Evolutionary conservation across 1,139 yeast genomes (phyloP), one percentile per base, ranked within the genome.

Genomic region (Saccharomyces hybrid): DNA sequence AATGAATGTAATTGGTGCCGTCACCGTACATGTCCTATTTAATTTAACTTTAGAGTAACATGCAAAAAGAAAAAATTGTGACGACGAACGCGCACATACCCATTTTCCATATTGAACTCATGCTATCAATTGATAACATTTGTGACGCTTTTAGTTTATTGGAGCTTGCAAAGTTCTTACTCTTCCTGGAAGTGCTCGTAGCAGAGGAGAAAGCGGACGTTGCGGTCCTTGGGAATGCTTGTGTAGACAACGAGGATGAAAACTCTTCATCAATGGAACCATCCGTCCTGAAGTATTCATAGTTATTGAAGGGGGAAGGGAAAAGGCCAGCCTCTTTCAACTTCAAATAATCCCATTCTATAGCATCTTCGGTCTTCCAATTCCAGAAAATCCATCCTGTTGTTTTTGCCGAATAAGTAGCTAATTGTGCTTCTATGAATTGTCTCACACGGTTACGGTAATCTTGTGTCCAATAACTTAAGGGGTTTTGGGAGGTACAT

Each of bases 361-460:
- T 73, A 5, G 82, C 74, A 52, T 70, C 71, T 64, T 83, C 88
- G 2, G 87, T 82, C 68, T 83, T 83, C 76, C 79, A 83, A 65
- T 83, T 80, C 88, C 88, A 83, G 63, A 83, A 83, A 32, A 81
- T 80, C 86, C 86, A 83, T 2, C 88, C 88, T 4, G 72, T 72
- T 41, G 75, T 69, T 52, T 70, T 59, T 28, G 58, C 53, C n/a
- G 69, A 66, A 63, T 78, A 80, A 23, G 79, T 74, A 55, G 78
- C 78, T 62, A 81, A 66, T 65, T 78, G 79, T 60, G 80, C 76
- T 70, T 81, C 76, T 68, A 78, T 68, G 68, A 75, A 74, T 70
- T 72, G 70, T 67, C 81, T 71, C 59, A 79, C 70, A 54, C 73
- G 61, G 38, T 57, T 55, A 61, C 70, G 68, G 54, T 73, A 73